Base-by-base conservation (phyloP, 2,329 filamentous ascomycete genomes). In the Xylaria sp. region DNA sequence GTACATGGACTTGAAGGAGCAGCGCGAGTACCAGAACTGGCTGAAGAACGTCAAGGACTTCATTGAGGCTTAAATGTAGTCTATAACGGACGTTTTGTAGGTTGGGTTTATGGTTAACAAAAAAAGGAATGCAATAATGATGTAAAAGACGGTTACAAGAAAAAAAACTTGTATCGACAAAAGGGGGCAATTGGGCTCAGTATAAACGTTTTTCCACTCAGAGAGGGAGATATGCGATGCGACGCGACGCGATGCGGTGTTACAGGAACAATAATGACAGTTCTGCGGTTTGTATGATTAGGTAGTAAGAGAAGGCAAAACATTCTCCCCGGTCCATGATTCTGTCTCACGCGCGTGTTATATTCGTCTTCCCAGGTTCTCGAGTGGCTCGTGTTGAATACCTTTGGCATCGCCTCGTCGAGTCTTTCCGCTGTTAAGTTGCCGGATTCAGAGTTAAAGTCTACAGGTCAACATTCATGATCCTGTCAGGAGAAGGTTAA, bases 1-100 rank as follows among this genome's bases (percentile, higher is more conserved):
- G 75, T 99, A 96, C 79, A 92, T 97, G 72, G 92, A 97, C 74
- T 85, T 90, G 78, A 99, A 99, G 87, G 94, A 99, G 85, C 93
- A 97, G 85, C 89, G 87, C 78, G 94, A 99, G 83, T 99, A 99
- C 76, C 79, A 95, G 63, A 79, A 83, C 66, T 99, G 95, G 94
- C 80, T 99, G 75, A 83, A 86, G 75, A 90, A 89, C 73, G 83
- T 97, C 76, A 94, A 93, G 85, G 79, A 78, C 64, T 97, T 97
- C 72, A 80, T 97, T 67, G 88, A 90, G 73, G 86, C 86, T 62
- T 91, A 79, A 75, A 48, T 9, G 37, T 42, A 7, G n/a, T 59
- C 42, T 39, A 47, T 35, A 37, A 7, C 11, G 49, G 49, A 23
- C 5, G 23, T 37, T 23, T 9, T 4, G 11, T 7, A 13, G 9